Evolutionary conservation across 108 stramenopile genomes (phyloP), one percentile per base, ranked within the genome.

Genomic region (Skeletonema potamos): DNA sequence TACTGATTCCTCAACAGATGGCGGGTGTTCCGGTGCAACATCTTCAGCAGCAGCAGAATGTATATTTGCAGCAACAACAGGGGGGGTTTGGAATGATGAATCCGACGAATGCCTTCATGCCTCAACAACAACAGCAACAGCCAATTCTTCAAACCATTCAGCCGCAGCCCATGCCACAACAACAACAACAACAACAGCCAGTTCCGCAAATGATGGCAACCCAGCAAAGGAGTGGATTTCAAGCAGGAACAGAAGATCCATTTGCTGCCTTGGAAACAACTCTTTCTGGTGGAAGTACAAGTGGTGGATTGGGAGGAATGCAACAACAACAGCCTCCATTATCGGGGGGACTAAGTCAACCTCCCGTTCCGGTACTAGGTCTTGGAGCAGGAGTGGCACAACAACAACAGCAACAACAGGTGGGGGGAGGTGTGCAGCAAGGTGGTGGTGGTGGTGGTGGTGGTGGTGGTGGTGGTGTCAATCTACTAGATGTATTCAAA

Each of bases 181-280:
- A 68, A 46, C 58, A 67, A 28, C 48, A 62, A 24, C 29, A 1
- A 24, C 80, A 71, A 29, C 70, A 33, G 58, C 20, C 51, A 34
- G 11, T 41, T 0, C 51, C 36, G 7, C 72, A 68, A 56, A 24
- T 22, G 22, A 51, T 51, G 48, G 0, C 48, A 51, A 9, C 39
- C 13, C 36, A 30, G 9, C 55, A 29, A 62, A 58, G 44, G 43
- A 67, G 64, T 58, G 85, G 76, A 73, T 66, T 79, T 66, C 66
- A 72, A 61, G 54, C 70, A 34, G 83, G 85, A 43, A 79, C 66
- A 13, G 84, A 70, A 39, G 93, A 95, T 83, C 93, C 93, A 13
- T 95, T 95, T 84, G 93, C 93, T 51, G 91, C 81, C 27, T 76
- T 94, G 72, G 82, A 86, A 17, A 51, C 79, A 4, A 29, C 48